Base-by-base conservation (phyloP, 805 yeast genomes). In the Candida vartiovaarae region DNA sequence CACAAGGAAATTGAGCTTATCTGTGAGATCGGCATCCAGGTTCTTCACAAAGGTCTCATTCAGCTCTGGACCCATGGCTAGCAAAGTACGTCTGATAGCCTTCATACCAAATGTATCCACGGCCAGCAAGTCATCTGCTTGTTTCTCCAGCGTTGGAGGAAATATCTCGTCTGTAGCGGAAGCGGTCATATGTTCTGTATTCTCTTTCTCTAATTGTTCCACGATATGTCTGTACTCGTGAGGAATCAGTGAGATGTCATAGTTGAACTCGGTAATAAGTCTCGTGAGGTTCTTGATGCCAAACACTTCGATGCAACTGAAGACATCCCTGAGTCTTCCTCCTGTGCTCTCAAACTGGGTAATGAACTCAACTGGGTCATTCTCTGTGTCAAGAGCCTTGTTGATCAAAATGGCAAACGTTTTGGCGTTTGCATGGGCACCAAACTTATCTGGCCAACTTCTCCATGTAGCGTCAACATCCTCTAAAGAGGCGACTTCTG, bases 51-150 rank as follows among this genome's bases (percentile, higher is more conserved):
- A 55, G 36, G 52, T 52, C 45, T 50, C 59, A 55, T 47, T 59
- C 43, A 39, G 10, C 43, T 61, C 42, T 53, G 63, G 46, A 59
- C 54, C 39, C 59, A 80, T 60, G 1, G 81, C 84, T 24, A 78
- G 58, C 34, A 89, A 68, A 3, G 91, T 76, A 53, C 84, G 86
- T 59, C 91, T 78, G 46, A 90, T 82, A 11, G 82, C 82, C 51
- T 81, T 82, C 65, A 89, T 72, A 9, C 93, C 95, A 47, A 79
- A 76, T 0, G 95, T 78, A 36, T 80, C 82, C 7, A 87, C 95
- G 1, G 95, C 71, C 38, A 65, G 63, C 39, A 90, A 70, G 11
- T 67, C 67, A 3, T 71, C 79, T 31, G 73, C 68, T 7, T 67
- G 70, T 35, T 76, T 76, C 48, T 82, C 84, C 10, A 86, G 56